These are phyloP conservation scores for Boletus sp. DNA, from an alignment of 1,284 basidiomycete genomes.

Conservation along the genomic window DNA sequence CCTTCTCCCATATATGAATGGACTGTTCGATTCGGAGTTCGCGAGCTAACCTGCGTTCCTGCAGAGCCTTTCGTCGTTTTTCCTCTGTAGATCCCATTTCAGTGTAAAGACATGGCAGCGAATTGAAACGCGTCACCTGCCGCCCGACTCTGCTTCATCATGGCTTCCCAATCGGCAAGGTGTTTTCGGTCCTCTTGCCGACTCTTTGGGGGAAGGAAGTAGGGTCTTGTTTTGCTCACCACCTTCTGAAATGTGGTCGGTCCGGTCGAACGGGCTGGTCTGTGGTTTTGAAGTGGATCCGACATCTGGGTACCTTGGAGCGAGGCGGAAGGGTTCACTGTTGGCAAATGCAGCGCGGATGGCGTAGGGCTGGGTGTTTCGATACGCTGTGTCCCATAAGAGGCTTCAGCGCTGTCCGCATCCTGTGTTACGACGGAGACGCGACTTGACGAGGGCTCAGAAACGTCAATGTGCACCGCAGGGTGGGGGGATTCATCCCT, in stretches of 20 bases:
- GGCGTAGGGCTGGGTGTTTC: conserved; percentile 7
- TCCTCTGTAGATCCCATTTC: conserved; percentile 49
- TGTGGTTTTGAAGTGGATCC: conserved; percentile 33
- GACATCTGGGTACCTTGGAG: conserved; percentile 4
- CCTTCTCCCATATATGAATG: conserved; percentile 70
- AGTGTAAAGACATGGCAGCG: conserved; percentile 5
- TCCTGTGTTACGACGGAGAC: conserved; percentile 16
- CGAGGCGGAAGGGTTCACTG: conserved; percentile 13
- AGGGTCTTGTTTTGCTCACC: conserved; percentile 73
- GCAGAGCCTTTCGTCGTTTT: conserved; percentile 57
- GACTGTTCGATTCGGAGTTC: conserved; percentile 70
- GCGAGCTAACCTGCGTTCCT: conserved; percentile 62
- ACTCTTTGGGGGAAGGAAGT: conserved; percentile 81
- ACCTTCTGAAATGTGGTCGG: conserved; percentile 72
- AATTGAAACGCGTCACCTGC: conserved; percentile 49
- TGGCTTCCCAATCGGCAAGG: conserved; percentile 82
- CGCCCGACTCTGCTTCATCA: conserved; percentile 83
- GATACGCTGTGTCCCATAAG: background rate
- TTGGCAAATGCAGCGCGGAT: conserved; percentile 9
- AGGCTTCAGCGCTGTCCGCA: background rate
- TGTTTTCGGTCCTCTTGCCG: conserved; percentile 81
- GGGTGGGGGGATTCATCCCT: conserved; percentile 35
- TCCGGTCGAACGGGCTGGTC: conserved; percentile 50
- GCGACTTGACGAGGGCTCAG: conserved; percentile 31
- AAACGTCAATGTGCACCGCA: conserved; percentile 45